Base-by-base conservation (phyloP, 208 protist species). In the Leishmania major region DNA sequence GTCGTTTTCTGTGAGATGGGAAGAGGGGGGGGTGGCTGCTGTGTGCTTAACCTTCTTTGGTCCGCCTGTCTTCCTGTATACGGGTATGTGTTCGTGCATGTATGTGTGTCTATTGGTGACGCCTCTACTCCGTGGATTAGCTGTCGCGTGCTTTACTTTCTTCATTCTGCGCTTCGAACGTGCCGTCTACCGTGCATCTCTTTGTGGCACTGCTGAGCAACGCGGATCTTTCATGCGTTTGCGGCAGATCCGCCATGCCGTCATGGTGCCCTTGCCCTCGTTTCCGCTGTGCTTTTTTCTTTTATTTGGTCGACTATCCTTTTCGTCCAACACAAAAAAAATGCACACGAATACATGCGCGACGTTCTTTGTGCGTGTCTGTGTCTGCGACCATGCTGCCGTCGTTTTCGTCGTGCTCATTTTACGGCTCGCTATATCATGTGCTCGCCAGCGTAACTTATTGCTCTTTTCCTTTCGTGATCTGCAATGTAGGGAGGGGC, bases 331-430 rank as follows among this genome's bases (percentile, higher is more conserved):
- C 8, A 7, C 19, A 1, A 74, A 53, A 49, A 55, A 53, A 49
- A 70, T 13, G 43, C 28, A 74, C 70, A 72, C 2, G 28, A 45
- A 11, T 3, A 19, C 45, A 35, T 74, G 40, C 40, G 22, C 25
- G 70, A 8, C 40, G 10, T 49, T 11, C 35, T 74, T 74, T 11
- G 17, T 17, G 47, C 25, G 59, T 49, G 70, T 35, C 5, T 43
- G 37, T 74, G 25, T 53, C 22, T 35, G 22, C 37, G 43, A 28
- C 22, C 28, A 67, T 69, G 49, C 11, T 79, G 66, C 43, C 31
- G 8, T 55, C 28, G 17, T 73, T 72, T 81, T 83, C 69, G 66
- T 82, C 55, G 75, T 55, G 51, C 79, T 49, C 53, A 79, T 85
- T 87, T 81, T 59, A 31, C 59, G 67, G 75, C 59, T 64, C 45